These are phyloP conservation scores for Lycium ferocissimum DNA, from an alignment of 257 asterid species.

Conservation along the genomic window DNA sequence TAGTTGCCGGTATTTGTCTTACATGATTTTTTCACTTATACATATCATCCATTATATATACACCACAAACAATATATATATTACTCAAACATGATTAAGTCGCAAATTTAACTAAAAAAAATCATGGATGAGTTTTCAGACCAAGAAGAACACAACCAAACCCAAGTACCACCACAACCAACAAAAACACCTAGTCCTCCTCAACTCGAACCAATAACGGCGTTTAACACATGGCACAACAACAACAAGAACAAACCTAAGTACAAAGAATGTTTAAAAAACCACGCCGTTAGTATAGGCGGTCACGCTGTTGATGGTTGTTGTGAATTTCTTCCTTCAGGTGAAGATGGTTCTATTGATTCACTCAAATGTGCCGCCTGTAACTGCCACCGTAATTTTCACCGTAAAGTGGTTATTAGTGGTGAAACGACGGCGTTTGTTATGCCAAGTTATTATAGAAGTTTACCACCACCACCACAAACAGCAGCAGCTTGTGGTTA, in stretches of 20 bases:
- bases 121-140: conserved; percentile 44
- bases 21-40: neutral
- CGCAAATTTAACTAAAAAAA: neutral
- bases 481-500: conserved; percentile 38
- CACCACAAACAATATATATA: neutral
- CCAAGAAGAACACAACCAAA: conserved; percentile 32
- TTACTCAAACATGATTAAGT: neutral
- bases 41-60: neutral
- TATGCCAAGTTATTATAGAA: neutral
- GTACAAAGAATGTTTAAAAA: conserved; percentile 71
- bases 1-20: conserved; percentile 33
- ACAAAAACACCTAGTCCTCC: conserved; percentile 26
- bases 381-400: conserved; percentile 86
- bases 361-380: conserved; percentile 81
- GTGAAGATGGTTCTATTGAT: conserved; percentile 70
- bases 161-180: neutral
- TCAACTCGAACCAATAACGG: conserved; percentile 12
- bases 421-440: conserved; percentile 20
- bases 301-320: conserved; percentile 85
- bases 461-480: conserved; percentile 1
- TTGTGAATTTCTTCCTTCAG: conserved; percentile 78
- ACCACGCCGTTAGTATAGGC: conserved; percentile 79
- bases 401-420: conserved; percentile 53
- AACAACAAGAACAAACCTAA: conserved; percentile 34
- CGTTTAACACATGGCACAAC: conserved; percentile 20